Conservation (phyloP, 2,329 filamentous ascomycete species). For the Tolypocladium endophyticum region DNA sequence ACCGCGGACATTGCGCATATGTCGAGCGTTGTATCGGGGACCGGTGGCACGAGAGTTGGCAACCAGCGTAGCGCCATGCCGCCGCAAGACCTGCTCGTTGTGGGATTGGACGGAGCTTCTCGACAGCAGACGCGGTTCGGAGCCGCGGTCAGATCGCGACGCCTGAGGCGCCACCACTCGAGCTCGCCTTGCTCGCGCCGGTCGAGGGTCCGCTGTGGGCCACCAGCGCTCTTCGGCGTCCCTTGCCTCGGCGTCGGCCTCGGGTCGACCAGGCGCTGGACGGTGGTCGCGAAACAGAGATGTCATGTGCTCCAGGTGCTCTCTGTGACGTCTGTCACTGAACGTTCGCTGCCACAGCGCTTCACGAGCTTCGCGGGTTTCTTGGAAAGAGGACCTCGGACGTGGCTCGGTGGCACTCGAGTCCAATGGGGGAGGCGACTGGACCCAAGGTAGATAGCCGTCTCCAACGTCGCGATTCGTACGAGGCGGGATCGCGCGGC, state of each 20-base stretch:
- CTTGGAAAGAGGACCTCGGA: neutral
- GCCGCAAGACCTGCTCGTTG: neutral
- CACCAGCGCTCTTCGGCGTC: neutral
- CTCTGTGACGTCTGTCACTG: neutral
- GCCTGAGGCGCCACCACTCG: neutral
- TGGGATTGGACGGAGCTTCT: neutral
- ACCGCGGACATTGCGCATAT: slow-evolving; percentile 9
- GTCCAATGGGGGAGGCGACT: slow-evolving; percentile 5
- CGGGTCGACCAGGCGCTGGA: neutral
- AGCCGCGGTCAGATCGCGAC: neutral
- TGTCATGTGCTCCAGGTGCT: neutral
- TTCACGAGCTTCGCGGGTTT: slow-evolving; percentile 3
- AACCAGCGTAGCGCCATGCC: neutral
- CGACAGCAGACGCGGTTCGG: neutral
- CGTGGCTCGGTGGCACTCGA: neutral
- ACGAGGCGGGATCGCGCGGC: slow-evolving; percentile 14
- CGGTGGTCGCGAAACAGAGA: neutral
- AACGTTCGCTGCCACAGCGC: neutral
- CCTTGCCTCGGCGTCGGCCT: neutral
- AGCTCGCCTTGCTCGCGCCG: neutral
- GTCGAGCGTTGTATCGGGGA: neutral
- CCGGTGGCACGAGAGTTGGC: neutral
- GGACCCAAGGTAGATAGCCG: slow-evolving; percentile 11
- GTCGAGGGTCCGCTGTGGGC: neutral
- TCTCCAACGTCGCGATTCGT: slow-evolving; percentile 7